Evolutionary conservation across 768 basidiomycete species (phyloP), one percentile per base, ranked within the genome.

Genomic region (Neoboletus subvelutipes): DNA sequence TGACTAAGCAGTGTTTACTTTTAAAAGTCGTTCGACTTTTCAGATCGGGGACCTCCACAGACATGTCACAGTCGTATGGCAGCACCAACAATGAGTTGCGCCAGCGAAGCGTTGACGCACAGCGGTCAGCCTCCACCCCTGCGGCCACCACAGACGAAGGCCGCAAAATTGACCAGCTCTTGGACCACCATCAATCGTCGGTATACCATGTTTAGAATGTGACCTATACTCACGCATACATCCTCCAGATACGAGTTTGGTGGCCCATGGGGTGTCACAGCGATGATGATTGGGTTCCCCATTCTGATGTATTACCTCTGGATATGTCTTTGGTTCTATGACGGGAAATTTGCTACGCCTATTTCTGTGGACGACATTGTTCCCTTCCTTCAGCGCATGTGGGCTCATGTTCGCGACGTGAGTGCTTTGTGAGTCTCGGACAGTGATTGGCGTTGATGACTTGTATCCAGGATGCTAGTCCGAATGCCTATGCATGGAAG

Each of bases 271-370:
- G 97, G 96, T 45, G 94, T 95, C 28, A 72, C 85, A 12, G 90
- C 88, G 13, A 98, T 99, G 76, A 98, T 99, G 90, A 79, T 86
- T 20, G 87, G 90, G 46, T 99, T 99, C 70, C 97, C 97, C 0
- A 72, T 88, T 26, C 80, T 98, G 59, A 98, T 99, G 94, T 99
- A 97, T 73, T 99, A 98, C 77, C 83, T 98, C 60, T 98, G 94
- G 93, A 92, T 92, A 56, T 99, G 97, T 68, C 82, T 98, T 36
- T 92, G 89, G 85, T 96, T 95, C 73, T 94, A 98, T 69, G 89
- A 97, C 62, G 97, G 97, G 41, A 81, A 82, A 61, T 77, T 94
- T 36, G 83, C 88, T 9, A 72, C 79, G 60, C 94, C 94, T 1
- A 74, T 73, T 15, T 89, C 89, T 9, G 56, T 82, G 29, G 83